These are phyloP conservation scores for Sutorius eximius DNA, from an alignment of 1,284 basidiomycete species.

Conservation along the genomic window DNA sequence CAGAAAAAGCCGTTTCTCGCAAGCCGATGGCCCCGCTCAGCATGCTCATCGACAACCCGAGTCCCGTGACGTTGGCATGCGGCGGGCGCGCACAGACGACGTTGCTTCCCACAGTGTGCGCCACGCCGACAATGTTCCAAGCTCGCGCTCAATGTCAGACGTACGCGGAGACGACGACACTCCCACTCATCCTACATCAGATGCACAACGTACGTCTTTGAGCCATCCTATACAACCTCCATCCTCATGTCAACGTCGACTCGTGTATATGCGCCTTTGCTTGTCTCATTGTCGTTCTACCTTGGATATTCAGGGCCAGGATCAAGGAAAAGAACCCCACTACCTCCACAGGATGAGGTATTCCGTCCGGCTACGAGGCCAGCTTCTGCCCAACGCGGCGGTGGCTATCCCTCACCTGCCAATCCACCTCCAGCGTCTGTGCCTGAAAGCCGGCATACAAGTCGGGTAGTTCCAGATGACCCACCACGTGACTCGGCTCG, in stretches of 20 bases:
- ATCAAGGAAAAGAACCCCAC: conserved; percentile 35
- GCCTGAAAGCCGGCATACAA: conserved; percentile 6
- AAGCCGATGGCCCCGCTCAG: conserved; percentile 16
- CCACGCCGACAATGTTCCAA: conserved; percentile 24
- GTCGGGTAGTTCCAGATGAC: conserved; percentile 6
- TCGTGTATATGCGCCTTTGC: conserved; percentile 18
- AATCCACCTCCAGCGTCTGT: not conserved
- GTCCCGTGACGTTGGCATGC: conserved; percentile 13
- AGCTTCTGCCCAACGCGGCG: conserved; percentile 15
- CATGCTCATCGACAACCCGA: conserved; percentile 13
- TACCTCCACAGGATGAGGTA: conserved; percentile 39
- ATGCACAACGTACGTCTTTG: conserved; percentile 46
- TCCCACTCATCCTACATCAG: conserved; percentile 21
- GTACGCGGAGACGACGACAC: conserved; percentile 20
- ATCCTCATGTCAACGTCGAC: conserved; percentile 35
- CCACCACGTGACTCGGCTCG: conserved; percentile 7
- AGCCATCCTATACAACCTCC: conserved; percentile 32
- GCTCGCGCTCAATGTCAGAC: conserved; percentile 15
- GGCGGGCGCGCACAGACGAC: conserved; percentile 24
- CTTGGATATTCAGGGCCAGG: conserved; percentile 26
- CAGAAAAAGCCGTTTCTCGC: conserved; percentile 28
- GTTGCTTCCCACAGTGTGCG: conserved; percentile 8
- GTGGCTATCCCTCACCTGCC: conserved; percentile 3
- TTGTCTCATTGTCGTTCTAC: conserved; percentile 13
- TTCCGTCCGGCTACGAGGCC: conserved; percentile 33